Conservation (phyloP, 305 asterid species). For the Rubia peregrina region DNA sequence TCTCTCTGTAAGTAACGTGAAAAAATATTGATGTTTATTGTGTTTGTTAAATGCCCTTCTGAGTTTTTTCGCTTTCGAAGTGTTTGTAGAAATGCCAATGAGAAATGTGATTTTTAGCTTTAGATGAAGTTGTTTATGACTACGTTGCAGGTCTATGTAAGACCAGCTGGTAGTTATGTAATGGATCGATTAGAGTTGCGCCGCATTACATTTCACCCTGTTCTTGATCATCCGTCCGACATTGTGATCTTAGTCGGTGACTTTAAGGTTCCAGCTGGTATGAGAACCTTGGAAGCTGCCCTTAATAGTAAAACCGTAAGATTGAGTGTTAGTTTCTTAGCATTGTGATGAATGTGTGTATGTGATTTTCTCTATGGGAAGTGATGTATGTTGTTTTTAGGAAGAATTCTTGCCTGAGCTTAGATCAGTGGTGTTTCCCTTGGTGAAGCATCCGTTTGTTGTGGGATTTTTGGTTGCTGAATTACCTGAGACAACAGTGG, state of each 20-base stretch:
- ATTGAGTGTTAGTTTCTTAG: conserved; percentile 22
- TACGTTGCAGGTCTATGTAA: conserved; percentile 67
- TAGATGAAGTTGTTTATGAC: not conserved
- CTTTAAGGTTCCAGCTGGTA: conserved; percentile 70
- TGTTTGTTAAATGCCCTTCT: no score
- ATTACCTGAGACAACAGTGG: conserved; percentile 44
- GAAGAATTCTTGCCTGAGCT: conserved; percentile 75
- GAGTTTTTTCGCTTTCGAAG: not conserved
- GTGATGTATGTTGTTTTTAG: conserved; percentile 26
- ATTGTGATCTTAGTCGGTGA: conserved; percentile 70
- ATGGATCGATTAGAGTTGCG: conserved; percentile 93
- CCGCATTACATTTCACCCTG: conserved; percentile 59
- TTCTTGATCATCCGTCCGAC: conserved; percentile 43
- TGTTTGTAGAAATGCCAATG: not conserved
- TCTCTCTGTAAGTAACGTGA: conserved; percentile 49
- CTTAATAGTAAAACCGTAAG: conserved; percentile 76
- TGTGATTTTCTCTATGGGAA: no score
- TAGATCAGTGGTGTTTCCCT: conserved; percentile 84
- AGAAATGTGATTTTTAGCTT: not conserved
- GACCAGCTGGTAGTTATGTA: conserved; percentile 96
- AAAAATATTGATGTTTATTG: no score
- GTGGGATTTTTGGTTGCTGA: conserved; percentile 97
- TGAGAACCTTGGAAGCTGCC: conserved; percentile 77
- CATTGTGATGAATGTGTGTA: no score
- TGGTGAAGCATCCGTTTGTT: conserved; percentile 89